These are phyloP conservation scores for Boechera retrofracta DNA, from an alignment of 345 rosid genomes.

Conservation along the genomic window DNA sequence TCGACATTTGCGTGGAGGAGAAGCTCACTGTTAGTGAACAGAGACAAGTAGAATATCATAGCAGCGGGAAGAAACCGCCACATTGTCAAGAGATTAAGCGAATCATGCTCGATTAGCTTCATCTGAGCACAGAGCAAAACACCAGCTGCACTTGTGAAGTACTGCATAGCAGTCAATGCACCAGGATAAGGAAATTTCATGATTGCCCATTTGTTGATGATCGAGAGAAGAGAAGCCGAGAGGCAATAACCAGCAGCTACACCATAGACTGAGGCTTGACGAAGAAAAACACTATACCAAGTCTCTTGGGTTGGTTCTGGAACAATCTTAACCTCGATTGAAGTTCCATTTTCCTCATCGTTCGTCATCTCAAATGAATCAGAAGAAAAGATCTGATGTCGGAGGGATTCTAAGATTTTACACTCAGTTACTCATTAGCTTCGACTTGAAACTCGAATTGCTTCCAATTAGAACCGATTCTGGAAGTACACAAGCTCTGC, in stretches of 20 bases:
- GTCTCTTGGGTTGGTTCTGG: slow-evolving; percentile 39
- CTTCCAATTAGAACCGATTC: not conserved
- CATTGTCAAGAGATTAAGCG: slow-evolving; percentile 71
- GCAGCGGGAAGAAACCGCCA: slow-evolving; percentile 98
- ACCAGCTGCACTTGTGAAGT: slow-evolving; percentile 88
- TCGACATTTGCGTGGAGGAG: slow-evolving; percentile 96
- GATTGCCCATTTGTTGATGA: slow-evolving; percentile 98
- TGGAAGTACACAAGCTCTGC: not conserved
- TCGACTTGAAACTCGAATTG: slow-evolving; percentile 4
- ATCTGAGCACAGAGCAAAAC: slow-evolving; percentile 64
- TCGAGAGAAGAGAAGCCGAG: slow-evolving; percentile 93
- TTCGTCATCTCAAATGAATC: slow-evolving; percentile 45
- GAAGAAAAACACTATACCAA: slow-evolving; percentile 57
- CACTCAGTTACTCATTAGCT: slow-evolving; percentile 15
- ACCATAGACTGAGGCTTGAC: slow-evolving; percentile 73
- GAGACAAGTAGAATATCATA: slow-evolving; percentile 83
- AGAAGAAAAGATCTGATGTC: not conserved
- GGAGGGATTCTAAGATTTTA: slow-evolving; percentile 15
- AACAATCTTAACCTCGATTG: slow-evolving; percentile 38
- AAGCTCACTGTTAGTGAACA: slow-evolving; percentile 97
- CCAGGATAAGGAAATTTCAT: slow-evolving; percentile 98
- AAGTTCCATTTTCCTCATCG: slow-evolving; percentile 56
- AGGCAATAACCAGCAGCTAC: slow-evolving; percentile 89
- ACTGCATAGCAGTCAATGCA: slow-evolving; percentile 90
- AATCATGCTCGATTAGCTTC: slow-evolving; percentile 74